A percentile compares a stretch with the other conserved stretches of the same genome.
Evolutionary conservation across 345 rosid species (phyloP).

Genomic region (Sonneratia alba): DNA sequence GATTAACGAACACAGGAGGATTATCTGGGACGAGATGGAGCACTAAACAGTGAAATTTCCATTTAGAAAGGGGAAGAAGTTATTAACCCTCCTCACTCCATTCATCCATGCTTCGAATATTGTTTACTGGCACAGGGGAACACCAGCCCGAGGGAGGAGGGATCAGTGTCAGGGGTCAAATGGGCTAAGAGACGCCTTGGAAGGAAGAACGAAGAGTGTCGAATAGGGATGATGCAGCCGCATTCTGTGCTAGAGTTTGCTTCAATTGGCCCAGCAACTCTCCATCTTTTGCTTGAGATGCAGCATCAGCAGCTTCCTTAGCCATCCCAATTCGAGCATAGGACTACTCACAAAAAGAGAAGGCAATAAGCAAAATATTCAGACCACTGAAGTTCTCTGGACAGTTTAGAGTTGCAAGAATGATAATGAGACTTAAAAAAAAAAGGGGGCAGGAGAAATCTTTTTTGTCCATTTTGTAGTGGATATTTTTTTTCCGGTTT

Average conservation of each 20-base stretch:
- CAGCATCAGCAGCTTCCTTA: conserved; percentile 97
- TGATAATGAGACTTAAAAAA: not conserved
- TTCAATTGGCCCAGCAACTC: conserved; percentile 83
- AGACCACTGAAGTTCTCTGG: not conserved
- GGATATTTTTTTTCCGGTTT: not conserved
- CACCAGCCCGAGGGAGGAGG: not conserved
- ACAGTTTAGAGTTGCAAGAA: not conserved
- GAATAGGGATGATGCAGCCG: conserved; percentile 72
- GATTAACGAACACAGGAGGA: not conserved
- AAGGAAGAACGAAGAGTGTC: conserved; percentile 82
- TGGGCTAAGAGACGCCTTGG: conserved; percentile 52
- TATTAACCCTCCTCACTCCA: not conserved
- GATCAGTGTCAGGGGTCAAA: not conserved
- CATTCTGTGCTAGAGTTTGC: conserved; percentile 73
- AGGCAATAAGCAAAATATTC: conserved; percentile 1
- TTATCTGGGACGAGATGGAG: not conserved
- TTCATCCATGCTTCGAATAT: not conserved
- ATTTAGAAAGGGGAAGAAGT: not conserved
- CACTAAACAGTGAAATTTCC: not conserved
- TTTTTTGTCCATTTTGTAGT: not conserved
- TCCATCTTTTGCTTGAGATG: conserved; percentile 87
- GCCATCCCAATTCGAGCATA: conserved; percentile 96
- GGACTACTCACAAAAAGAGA: conserved; percentile 35
- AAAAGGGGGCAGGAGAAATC: not conserved
- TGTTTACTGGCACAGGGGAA: not conserved